Conservation (phyloP, 2,329 filamentous ascomycete genomes). For the Metarhizium rileyi region DNA sequence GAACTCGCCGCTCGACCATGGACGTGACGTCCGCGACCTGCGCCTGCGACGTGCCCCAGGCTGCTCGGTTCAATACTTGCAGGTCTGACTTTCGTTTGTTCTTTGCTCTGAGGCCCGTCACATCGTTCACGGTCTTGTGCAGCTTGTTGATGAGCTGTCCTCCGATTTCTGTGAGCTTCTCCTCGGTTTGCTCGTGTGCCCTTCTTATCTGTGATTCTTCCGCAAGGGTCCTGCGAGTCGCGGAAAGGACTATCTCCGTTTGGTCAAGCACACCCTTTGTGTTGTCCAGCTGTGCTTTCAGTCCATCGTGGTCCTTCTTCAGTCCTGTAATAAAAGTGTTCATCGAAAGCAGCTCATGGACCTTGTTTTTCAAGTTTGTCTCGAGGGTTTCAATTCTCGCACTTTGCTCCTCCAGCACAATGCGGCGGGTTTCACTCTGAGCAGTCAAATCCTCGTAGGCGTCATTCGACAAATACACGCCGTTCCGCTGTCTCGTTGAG, state of each 20-base stretch:
- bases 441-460: conserved; percentile 84
- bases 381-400: conserved; percentile 92
- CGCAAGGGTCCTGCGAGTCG: conserved; percentile 64
- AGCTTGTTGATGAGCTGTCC: conserved; percentile 69
- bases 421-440: conserved; percentile 83
- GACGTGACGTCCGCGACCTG: conserved; percentile 69
- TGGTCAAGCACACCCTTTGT: conserved; percentile 77
- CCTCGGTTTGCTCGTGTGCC: conserved; percentile 80
- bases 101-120: conserved; percentile 76
- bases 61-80: conserved; percentile 66
- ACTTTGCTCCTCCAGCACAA: conserved; percentile 83
- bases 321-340: conserved; percentile 80
- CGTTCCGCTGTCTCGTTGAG: conserved; percentile 84
- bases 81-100: conserved; percentile 77
- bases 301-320: conserved; percentile 82
- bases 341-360: conserved; percentile 80
- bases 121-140: conserved; percentile 66
- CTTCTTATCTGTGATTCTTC: conserved; percentile 74
- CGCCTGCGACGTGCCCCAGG: conserved; percentile 67
- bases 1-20: conserved; percentile 66
- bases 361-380: conserved; percentile 80
- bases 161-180: conserved; percentile 63
- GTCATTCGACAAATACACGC: conserved; percentile 85
- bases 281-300: conserved; percentile 60
- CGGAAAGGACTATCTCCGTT: conserved; percentile 72